Evolutionary conservation across 306 rosid species (phyloP).

Genomic region (Ceratonia siliqua): DNA sequence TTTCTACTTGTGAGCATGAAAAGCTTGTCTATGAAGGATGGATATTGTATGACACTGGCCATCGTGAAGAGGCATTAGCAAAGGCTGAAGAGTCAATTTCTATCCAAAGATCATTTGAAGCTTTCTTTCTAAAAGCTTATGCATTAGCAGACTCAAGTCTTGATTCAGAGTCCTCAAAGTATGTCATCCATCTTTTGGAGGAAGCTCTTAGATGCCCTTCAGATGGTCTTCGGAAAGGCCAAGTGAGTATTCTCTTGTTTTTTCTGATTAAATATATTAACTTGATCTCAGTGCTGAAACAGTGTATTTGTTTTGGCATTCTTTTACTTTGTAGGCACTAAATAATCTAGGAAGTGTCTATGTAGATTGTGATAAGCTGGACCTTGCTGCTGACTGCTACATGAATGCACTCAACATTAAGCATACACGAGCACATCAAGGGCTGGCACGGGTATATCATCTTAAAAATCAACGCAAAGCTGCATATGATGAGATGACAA

Average conservation of each 20-base stretch:
- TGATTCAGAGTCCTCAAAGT: slow-evolving; percentile 62
- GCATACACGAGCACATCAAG: slow-evolving; percentile 95
- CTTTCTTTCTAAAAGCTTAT: slow-evolving; percentile 89
- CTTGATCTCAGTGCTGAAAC: slow-evolving; percentile 29
- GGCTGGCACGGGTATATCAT: slow-evolving; percentile 89
- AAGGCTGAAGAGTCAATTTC: slow-evolving; percentile 84
- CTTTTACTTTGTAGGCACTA: slow-evolving; percentile 62
- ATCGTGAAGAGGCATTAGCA: slow-evolving; percentile 83
- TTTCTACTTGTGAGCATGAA: slow-evolving; percentile 76
- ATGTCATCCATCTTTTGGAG: slow-evolving; percentile 74
- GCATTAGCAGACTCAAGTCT: slow-evolving; percentile 80
- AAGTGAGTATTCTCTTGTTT: slow-evolving; percentile 51
- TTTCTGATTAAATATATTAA: background rate
- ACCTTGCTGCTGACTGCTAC: slow-evolving; percentile 94
- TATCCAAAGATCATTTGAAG: slow-evolving; percentile 91
- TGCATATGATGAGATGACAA: slow-evolving; percentile 96
- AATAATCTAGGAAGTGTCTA: slow-evolving; percentile 88
- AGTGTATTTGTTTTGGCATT: slow-evolving; percentile 27
- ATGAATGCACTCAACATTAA: slow-evolving; percentile 82
- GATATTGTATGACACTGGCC: slow-evolving; percentile 93
- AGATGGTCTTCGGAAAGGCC: slow-evolving; percentile 94
- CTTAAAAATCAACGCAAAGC: slow-evolving; percentile 74
- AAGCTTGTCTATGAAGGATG: slow-evolving; percentile 93
- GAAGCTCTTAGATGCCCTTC: slow-evolving; percentile 96
- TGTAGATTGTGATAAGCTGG: slow-evolving; percentile 81